Percentiles rank a stretch among this genome's conserved stretches.
Conservation (phyloP, 345 rosid species). For the Mallotus nudiflorus region DNA sequence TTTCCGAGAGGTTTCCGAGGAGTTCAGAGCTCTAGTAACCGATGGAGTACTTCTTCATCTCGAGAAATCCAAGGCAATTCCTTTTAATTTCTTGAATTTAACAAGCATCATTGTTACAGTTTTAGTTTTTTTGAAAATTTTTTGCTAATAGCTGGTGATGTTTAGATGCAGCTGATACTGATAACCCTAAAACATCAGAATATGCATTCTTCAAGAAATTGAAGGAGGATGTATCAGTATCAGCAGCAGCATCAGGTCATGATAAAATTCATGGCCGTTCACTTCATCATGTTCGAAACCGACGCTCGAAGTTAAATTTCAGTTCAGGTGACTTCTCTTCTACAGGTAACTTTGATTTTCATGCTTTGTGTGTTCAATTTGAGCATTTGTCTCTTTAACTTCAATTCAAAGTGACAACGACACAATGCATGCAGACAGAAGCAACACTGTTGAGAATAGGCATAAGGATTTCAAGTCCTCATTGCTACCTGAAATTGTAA, state of each 20-base stretch:
- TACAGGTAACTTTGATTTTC: slow-evolving; percentile 33
- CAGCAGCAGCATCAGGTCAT: too few species aligned
- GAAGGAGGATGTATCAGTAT: slow-evolving; percentile 48
- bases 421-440: slow-evolving; percentile 46
- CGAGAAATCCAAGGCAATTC: slow-evolving; percentile 3
- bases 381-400: too few species aligned
- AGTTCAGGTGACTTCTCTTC: slow-evolving; percentile 21
- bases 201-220: slow-evolving; percentile 71
- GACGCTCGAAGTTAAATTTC: slow-evolving; percentile 15
- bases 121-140: too few species aligned
- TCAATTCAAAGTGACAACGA: too few species aligned
- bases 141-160: not conserved
- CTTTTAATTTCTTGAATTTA: not conserved
- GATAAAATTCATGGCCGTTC: slow-evolving; percentile 19
- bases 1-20: slow-evolving; percentile 6
- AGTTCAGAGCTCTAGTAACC: not conserved
- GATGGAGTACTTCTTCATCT: not conserved
- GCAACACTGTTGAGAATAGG: slow-evolving; percentile 11
- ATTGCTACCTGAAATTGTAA: slow-evolving; percentile 25
- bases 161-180: slow-evolving; percentile 45
- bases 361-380: too few species aligned
- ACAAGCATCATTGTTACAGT: too few species aligned
- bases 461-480: slow-evolving; percentile 26
- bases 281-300: slow-evolving; percentile 17
- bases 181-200: slow-evolving; percentile 68